Evolutionary conservation across 306 rosid genomes (phyloP), one percentile per base, ranked within the genome.

Genomic region (Glycine tomentella): DNA sequence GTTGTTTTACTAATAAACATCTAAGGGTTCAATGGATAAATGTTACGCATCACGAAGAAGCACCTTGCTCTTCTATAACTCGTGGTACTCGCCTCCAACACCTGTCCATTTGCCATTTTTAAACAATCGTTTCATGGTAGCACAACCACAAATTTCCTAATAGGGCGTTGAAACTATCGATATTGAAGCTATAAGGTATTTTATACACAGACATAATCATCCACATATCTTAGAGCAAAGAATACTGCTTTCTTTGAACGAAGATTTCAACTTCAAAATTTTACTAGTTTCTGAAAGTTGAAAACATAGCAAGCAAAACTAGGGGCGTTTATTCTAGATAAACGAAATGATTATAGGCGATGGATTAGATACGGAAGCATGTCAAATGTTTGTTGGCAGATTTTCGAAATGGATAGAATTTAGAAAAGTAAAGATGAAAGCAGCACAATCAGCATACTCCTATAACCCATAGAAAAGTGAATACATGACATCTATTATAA

Each of bases 401-500:
- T 62, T 3, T 62, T 10, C 42, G 16, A 64, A 12, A 63, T 63
- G 44, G 20, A 31, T 33, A 64, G 17, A 14, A 49, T 49, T 49
- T 49, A 49, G 52, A 55, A 55, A 55, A 15, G 31, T 15, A 55
- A 15, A 62, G 4, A 33, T 62, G 12, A 33, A 15, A 15, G 36
- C 36, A 66, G 62, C 10, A 67, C 63, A 45, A 9, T 34, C 53
- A 57, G 70, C 53, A 57, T 81, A 36, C 62, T 55, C 45, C 70
- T 59, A 31, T 65, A 67, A 57, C 44, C 13, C 25, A 13, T 36
- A 62, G 52, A 49, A 63, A 64, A 13, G 16, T 66, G 59, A 31
- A 76, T 3, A 50, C 15, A 17, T 33, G 38, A 80, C 33, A 72
- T 46, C 53, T 57, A 77, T 46, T 64, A 64, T 65, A 77, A 82